phyloP scores from a whole-genome alignment of 352 stramenopile species.

The Elongisporangium senticosum region DNA sequence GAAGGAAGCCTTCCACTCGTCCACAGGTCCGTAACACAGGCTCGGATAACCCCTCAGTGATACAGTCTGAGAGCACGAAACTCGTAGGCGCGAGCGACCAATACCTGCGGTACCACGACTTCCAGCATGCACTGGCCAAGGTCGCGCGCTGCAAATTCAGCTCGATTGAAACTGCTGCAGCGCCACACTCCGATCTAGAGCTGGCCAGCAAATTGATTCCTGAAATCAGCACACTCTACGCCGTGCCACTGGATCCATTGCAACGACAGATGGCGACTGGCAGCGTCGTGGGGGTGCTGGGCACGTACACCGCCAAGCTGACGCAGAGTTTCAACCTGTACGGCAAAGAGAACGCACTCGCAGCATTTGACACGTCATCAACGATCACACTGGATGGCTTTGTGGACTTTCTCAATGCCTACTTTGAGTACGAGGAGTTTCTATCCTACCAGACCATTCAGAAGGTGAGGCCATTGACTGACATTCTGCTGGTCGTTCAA shows the following conservation, averaged over 20 bases:
- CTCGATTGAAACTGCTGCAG: conserved; percentile 7
- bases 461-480: conserved; percentile 1
- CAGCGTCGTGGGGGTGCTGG: conserved; percentile 43
- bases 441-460: conserved; percentile 27
- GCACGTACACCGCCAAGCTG: conserved; percentile 32
- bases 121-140: conserved; percentile 49
- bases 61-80: background rate
- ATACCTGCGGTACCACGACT: conserved; percentile 49
- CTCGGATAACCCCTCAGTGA: background rate
- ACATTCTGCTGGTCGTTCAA: background rate
- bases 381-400: conserved; percentile 63
- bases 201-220: conserved; percentile 24
- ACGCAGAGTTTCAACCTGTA: conserved; percentile 65
- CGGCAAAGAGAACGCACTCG: conserved; percentile 19
- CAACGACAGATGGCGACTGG: conserved; percentile 37
- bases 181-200: conserved; percentile 18
- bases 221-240: conserved; percentile 12
- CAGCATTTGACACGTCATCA: conserved; percentile 13
- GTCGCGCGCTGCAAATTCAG: conserved; percentile 24
- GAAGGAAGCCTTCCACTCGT: conserved; percentile 56
- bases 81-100: conserved; percentile 29
- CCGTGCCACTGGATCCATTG: conserved; percentile 32
- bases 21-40: conserved; percentile 19
- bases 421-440: conserved; percentile 74
- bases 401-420: conserved; percentile 72